Conservation (phyloP, 2,329 filamentous ascomycete genomes). For the Aspergillus alliaceus region DNA sequence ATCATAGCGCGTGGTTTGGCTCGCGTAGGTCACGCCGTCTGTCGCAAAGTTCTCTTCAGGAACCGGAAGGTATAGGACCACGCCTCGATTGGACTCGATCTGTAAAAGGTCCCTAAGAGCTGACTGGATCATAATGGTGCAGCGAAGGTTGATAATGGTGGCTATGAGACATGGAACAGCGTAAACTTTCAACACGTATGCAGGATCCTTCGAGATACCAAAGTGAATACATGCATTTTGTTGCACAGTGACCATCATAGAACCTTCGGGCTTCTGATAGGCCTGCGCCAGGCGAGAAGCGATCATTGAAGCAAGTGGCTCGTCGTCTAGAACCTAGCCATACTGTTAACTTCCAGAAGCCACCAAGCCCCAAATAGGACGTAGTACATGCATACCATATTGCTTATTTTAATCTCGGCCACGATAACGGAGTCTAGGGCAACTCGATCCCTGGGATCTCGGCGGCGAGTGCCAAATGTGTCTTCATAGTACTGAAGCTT, state of each 20-base stretch:
- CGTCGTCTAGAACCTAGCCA: conserved; percentile 65
- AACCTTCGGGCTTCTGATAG: conserved; percentile 72
- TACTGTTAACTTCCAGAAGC: conserved; percentile 17
- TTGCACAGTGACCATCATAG: conserved; percentile 72
- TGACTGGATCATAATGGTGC: conserved; percentile 73
- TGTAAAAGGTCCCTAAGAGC: conserved; percentile 70
- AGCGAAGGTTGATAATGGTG: conserved; percentile 76
- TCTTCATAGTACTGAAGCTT: conserved; percentile 44
- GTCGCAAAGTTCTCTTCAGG: conserved; percentile 71
- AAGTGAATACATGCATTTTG: conserved; percentile 75
- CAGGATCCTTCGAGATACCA: conserved; percentile 72
- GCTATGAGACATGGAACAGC: conserved; percentile 69
- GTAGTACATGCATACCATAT: conserved; percentile 48
- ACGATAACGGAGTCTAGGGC: conserved; percentile 59
- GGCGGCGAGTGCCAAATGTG: conserved; percentile 38
- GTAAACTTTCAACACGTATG: conserved; percentile 74
- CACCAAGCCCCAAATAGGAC: neutral
- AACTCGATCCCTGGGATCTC: conserved; percentile 48
- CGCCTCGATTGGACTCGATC: conserved; percentile 65
- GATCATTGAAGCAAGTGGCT: conserved; percentile 73
- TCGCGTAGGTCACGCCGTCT: conserved; percentile 68
- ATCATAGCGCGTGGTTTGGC: conserved; percentile 64
- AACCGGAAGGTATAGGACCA: conserved; percentile 70
- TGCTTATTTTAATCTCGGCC: conserved; percentile 65
- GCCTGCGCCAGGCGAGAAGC: conserved; percentile 71